phyloP scores from a whole-genome alignment of 768 basidiomycete genomes.

The Podaxis pistillaris region DNA sequence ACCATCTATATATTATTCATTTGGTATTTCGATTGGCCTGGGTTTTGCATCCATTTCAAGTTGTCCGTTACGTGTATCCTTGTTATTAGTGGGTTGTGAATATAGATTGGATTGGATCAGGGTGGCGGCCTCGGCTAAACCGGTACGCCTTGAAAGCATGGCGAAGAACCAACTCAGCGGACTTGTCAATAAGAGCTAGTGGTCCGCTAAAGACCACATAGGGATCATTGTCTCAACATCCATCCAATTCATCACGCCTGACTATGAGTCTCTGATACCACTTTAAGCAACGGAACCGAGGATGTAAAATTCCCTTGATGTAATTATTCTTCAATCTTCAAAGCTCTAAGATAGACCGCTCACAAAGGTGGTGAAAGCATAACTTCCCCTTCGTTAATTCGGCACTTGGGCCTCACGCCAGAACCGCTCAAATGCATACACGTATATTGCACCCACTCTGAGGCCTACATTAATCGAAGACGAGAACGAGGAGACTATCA shows the following conservation, averaged over 20 bases:
- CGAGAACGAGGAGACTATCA: background rate
- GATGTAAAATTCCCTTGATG: background rate
- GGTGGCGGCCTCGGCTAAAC: background rate
- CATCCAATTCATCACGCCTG: background rate
- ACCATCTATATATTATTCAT: background rate
- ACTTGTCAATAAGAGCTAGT: background rate
- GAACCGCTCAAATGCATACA: slow-evolving; percentile 14
- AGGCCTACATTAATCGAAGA: background rate
- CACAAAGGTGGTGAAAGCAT: no score
- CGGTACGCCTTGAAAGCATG: background rate
- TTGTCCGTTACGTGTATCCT: background rate
- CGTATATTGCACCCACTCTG: slow-evolving; percentile 14
- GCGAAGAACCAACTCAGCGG: background rate
- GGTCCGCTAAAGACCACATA: background rate
- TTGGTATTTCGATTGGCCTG: background rate
- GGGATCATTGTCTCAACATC: background rate
- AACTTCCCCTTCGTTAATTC: no score
- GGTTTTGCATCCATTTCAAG: background rate
- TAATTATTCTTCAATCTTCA: background rate
- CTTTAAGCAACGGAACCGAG: background rate
- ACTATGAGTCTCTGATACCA: background rate
- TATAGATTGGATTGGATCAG: background rate
- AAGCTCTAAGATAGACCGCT: background rate
- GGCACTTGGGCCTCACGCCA: no score
- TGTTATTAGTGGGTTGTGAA: background rate